Base-by-base conservation (phyloP, 192 early-diverging fungal genomes). In the Neocallimastix lanati region DNA sequence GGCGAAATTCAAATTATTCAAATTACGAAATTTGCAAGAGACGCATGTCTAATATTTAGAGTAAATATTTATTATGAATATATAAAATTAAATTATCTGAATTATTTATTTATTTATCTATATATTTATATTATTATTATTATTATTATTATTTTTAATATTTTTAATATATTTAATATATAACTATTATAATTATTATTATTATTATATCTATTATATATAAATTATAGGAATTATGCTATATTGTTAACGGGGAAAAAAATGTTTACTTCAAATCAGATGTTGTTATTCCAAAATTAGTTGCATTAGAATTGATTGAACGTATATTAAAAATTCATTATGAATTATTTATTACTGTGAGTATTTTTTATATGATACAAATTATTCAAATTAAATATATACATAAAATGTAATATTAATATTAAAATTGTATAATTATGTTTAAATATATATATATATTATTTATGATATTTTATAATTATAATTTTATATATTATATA, bases 221-320 rank as follows among this genome's bases (percentile, higher is more conserved):
- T n/a, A n/a, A n/a, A n/a, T 50, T 12, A 12, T 50, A 90, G 88
- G 96, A 98, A 80, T 83, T 98, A 76, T 98, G 95, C 78, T 82
- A 92, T 33, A 80, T 97, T 77, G 93, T 92, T 0, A 87, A 88
- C 35, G 92, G 89, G 16, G 90, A 92, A 78, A 85, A 87, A 21
- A 85, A 93, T 1, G 85, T 86, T 28, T 96, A 93, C 78, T 84
- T 92, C 36, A 85, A 84, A 18, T 78, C 80, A 15, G 28, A 79
- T 11, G 82, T 83, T 29, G 27, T 79, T 7, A 79, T 93, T 3
- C 84, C 93, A 36, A 91, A 92, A 81, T 88, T 89, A 0, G 89
- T 96, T 84, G 94, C 95, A 3, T 86, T 98, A 18, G 98, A 99
- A 83, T 85, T 99, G 77, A 90, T 99, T 13, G 98, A 99, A 78